Base-by-base conservation (phyloP, 495 filamentous ascomycete species). In the Aspergillus diversus region DNA sequence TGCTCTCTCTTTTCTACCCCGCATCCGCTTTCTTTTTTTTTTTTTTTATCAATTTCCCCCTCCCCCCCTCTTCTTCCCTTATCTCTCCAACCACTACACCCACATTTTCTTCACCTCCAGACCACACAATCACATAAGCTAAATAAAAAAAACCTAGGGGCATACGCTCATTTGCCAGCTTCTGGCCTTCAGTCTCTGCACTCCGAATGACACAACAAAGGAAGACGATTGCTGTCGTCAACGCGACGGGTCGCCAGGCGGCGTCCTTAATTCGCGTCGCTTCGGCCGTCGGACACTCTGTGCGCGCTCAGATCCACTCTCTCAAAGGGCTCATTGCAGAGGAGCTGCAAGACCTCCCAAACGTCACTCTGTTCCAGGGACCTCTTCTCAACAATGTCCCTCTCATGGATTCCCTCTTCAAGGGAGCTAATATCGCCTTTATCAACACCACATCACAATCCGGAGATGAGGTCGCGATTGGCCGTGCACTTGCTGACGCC, bases 371-470 rank as follows among this genome's bases (percentile, higher is more conserved):
- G 50, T 75, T 96, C 64, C 85, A 90, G 64, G 94, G 94, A 46
- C 87, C 90, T 43, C 82, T 97, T n/a, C 89, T 93, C 70, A 85
- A 89, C 55, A 83, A 84, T 63, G 75, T 82, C 60, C 70, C 76
- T 5, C 77, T 99, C 55, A 89, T 99, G 72, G 82, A 84, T 33
- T 75, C 86, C 31, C 84, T 99, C 12, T 99, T 98, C 81, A 73
- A 81, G 11, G 91, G 91, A 65, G 91, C 91, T 21, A 87, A 93
- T 60, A 81, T 93, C 42, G 95, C 95, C 60, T 99, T 97, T 75
- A 93, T 98, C 82, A 99, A 99, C 78, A 99, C 95, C 33, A 94
- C 92, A n/a, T 96, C 94, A 63, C 79, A 80, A 66, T 94, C 93
- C 80, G 96, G 95, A 35, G 93, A 98, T 71, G 95, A 99, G 80